Evolutionary conservation across 176 grass and related monocot species (phyloP), one percentile per base, ranked within the genome.

Genomic region (Aegilops tauschii): DNA sequence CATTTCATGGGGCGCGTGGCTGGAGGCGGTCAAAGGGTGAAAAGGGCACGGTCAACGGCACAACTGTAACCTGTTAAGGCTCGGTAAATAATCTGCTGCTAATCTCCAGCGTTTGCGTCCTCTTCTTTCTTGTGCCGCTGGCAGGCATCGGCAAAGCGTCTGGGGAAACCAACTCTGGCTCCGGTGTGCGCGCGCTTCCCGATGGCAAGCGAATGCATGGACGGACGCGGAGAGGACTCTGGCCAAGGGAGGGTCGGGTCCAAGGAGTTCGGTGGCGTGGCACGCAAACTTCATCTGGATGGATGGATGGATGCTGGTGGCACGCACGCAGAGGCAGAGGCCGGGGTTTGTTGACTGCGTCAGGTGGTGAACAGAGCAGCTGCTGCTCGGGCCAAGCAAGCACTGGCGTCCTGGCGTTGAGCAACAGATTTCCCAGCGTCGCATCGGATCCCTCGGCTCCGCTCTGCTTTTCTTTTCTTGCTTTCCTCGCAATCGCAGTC

Each of bases 401-500:
- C 44, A 12, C 44, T 44, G 39, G 39, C 40, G 4, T 14, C 0
- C 4, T 45, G 44, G 44, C 44, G 40, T 9, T 0, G 10, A 44
- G 40, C 10, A 44, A 44, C 47, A 49, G 47, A 49, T 49, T 5
- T 49, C 47, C 12, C 0, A 49, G 0, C 47, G 47, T 14, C 6
- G 69, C 82, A 56, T 85, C 76, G 83, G 83, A 85, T 85, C 49
- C 58, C 23, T 39, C 21, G 12, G n/a, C 12, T 13, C 65, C 5
- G 16, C 18, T 11, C 34, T 1, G 18, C 34, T 21, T 25, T 37
- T 7, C 27, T 3, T 67, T 39, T 11, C 7, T 34, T 30, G 28
- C 65, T 17, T 35, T 18, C 16, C 34, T 61, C n/a, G 13, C 8
- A 18, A 34, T 37, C 17, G 56, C 56, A 21, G 67, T 37, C 17